phyloP scores from a whole-genome alignment of 2,329 filamentous ascomycete genomes.

The Chaetomiaceae sp. region DNA sequence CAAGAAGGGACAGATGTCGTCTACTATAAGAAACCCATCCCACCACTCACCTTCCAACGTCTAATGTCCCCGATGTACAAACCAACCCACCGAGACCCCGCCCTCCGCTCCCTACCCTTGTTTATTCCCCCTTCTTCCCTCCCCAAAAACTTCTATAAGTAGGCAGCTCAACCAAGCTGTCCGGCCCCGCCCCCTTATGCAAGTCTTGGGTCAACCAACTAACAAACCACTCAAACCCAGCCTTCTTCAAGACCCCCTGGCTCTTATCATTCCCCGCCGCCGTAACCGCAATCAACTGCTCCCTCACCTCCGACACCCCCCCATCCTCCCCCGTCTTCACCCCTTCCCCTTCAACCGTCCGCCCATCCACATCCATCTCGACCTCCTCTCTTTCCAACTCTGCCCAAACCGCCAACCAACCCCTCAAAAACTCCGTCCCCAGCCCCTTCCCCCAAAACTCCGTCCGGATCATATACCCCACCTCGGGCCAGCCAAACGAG shows the following conservation, averaged over 20 bases:
- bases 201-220: constrained; percentile 34
- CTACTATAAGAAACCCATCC: no score
- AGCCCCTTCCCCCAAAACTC: constrained; percentile 54
- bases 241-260: constrained; percentile 52
- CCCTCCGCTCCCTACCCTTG: background rate
- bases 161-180: constrained; percentile 20
- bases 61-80: background rate
- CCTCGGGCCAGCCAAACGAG: constrained; percentile 51
- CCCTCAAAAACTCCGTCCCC: constrained; percentile 52
- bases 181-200: constrained; percentile 21
- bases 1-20: no score
- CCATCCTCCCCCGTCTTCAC: constrained; percentile 21
- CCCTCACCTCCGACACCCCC: constrained; percentile 32
- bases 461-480: constrained; percentile 54
- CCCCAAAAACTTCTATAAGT: constrained; percentile 25
- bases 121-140: background rate
- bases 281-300: constrained; percentile 45
- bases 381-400: constrained; percentile 43
- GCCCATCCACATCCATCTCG: constrained; percentile 41
- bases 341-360: constrained; percentile 31
- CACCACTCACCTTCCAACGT: no score
- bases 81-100: background rate
- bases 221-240: constrained; percentile 48
- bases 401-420: constrained; percentile 45
- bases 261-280: constrained; percentile 49